These are phyloP conservation scores for Xylariaceae sp. DNA, from an alignment of 2,329 filamentous ascomycete species.

Conservation along the genomic window DNA sequence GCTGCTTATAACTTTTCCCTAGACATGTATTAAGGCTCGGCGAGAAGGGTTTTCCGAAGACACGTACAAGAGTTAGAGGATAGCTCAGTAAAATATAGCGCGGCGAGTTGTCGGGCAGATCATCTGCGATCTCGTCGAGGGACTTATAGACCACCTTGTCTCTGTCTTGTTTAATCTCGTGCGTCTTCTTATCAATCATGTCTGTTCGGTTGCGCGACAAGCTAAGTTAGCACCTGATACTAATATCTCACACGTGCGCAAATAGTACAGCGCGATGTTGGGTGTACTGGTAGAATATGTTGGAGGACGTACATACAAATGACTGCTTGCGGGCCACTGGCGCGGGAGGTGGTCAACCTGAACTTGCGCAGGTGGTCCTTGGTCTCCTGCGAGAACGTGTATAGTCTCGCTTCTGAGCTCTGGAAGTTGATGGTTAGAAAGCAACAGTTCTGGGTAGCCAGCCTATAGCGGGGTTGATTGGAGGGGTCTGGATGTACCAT, in stretches of 20 bases:
- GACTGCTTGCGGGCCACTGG: constrained; percentile 83
- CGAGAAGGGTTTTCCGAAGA: not conserved
- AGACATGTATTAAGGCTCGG: not conserved
- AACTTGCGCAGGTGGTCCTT: constrained; percentile 93
- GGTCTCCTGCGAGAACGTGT: constrained; percentile 90
- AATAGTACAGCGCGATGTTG: not conserved
- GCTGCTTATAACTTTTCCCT: no score
- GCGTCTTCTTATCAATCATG: constrained; percentile 85
- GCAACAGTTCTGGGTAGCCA: not conserved
- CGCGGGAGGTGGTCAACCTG: constrained; percentile 85
- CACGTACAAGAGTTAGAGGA: constrained; percentile 78
- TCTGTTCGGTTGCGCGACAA: constrained; percentile 58
- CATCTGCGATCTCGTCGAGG: constrained; percentile 81
- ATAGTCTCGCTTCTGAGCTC: constrained; percentile 85
- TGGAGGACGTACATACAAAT: constrained; percentile 76
- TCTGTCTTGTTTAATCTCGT: constrained; percentile 87
- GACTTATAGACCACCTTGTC: constrained; percentile 78
- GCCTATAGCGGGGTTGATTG: constrained; percentile 19
- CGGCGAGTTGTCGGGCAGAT: constrained; percentile 90
- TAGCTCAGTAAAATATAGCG: constrained; percentile 91
- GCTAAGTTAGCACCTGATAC: not conserved
- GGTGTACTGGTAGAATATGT: constrained; percentile 12
- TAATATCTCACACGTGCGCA: not conserved
- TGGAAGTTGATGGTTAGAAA: constrained; percentile 33
- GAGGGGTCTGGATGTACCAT: constrained; percentile 26